Conservation (phyloP, 495 filamentous ascomycete genomes). For the Penicillium goetzii region DNA sequence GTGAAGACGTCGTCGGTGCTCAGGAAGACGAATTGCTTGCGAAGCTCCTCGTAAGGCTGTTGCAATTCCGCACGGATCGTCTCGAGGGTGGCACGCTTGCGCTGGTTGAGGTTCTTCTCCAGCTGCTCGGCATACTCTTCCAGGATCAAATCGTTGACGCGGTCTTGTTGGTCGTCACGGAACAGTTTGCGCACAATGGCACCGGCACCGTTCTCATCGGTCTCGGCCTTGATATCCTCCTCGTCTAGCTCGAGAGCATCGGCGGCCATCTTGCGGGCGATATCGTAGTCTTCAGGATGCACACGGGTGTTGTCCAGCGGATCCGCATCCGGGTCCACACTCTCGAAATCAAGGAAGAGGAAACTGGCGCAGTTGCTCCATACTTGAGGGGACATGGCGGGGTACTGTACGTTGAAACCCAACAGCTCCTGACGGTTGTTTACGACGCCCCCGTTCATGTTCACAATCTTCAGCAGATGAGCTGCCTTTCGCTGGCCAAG, state of each 20-base stretch:
- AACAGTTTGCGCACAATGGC: slow-evolving; percentile 92
- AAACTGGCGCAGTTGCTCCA: slow-evolving; percentile 98
- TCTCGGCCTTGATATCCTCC: slow-evolving; percentile 94
- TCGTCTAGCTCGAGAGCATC: slow-evolving; percentile 96
- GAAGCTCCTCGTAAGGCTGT: slow-evolving; percentile 90
- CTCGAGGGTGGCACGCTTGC: slow-evolving; percentile 94
- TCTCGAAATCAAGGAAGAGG: slow-evolving; percentile 83
- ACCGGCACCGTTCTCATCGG: slow-evolving; percentile 80
- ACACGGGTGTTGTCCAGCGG: slow-evolving; percentile 95
- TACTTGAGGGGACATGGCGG: slow-evolving; percentile 84
- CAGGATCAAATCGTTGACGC: slow-evolving; percentile 92
- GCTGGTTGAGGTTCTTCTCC: slow-evolving; percentile 87
- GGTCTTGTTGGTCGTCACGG: slow-evolving; percentile 87
- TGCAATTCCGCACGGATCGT: slow-evolving; percentile 93
- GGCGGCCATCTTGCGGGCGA: slow-evolving; percentile 96
- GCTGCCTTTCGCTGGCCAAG: slow-evolving; percentile 91
- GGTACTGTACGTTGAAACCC: slow-evolving; percentile 78
- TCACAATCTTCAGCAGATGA: slow-evolving; percentile 85
- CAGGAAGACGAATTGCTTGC: slow-evolving; percentile 74
- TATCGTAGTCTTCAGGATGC: slow-evolving; percentile 96
- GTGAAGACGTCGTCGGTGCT: slow-evolving; percentile 85
- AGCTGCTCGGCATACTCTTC: slow-evolving; percentile 97
- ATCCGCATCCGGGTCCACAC: slow-evolving; percentile 74
- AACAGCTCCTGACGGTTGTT: slow-evolving; percentile 82
- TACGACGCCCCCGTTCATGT: slow-evolving; percentile 83